Evolutionary conservation across 306 rosid species (phyloP).

Genomic region (Casuarina glauca): DNA sequence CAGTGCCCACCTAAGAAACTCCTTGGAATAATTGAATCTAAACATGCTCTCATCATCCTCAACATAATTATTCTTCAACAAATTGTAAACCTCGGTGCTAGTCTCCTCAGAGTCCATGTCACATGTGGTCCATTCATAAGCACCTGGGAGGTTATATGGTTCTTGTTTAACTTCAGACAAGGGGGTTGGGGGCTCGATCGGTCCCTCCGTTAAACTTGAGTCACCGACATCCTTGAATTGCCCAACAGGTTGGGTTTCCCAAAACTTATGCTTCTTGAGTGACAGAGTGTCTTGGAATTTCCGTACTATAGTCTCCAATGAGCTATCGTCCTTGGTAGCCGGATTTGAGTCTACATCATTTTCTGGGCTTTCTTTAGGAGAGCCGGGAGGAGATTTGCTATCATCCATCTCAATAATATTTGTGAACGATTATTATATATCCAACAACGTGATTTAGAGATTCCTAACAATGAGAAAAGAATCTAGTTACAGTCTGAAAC

Average conservation of each 20-base stretch:
- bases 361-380: conserved; percentile 42
- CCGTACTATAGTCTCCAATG: conserved; percentile 51
- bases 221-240: conserved; percentile 70
- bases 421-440: not conserved
- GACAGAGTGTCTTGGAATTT: conserved; percentile 69
- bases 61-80: conserved; percentile 69
- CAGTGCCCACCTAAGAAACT: conserved; percentile 76
- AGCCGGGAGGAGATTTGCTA: conserved; percentile 41
- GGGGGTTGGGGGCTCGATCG: conserved; percentile 64
- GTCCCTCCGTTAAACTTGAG: conserved; percentile 55
- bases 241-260: conserved; percentile 87
- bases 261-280: conserved; percentile 57
- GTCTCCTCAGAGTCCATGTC: conserved; percentile 51
- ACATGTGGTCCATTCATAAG: conserved; percentile 65
- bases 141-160: conserved; percentile 68
- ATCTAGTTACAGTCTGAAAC: not conserved
- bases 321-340: conserved; percentile 36
- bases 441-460: not conserved
- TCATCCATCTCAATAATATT: conserved; percentile 42
- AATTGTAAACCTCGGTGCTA: conserved; percentile 56
- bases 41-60: conserved; percentile 79
- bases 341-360: conserved; percentile 35
- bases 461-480: not conserved
- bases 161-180: conserved; percentile 73
- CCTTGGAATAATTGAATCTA: conserved; percentile 77